phyloP scores from a whole-genome alignment of 768 basidiomycete genomes.

The Kwoniella dendrophila region DNA sequence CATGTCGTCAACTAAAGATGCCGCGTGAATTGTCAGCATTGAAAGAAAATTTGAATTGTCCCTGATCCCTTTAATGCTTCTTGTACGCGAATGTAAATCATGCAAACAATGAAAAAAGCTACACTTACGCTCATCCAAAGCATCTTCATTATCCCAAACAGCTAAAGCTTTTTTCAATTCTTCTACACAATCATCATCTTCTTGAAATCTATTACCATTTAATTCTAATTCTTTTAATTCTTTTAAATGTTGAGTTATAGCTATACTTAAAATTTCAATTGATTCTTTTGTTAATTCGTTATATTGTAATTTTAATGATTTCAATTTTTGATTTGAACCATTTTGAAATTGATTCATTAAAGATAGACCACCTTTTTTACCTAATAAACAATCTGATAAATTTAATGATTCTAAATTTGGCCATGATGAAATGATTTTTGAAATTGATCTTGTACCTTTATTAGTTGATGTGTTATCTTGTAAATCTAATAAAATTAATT shows the following conservation, averaged over 20 bases:
- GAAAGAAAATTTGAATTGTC: too few species aligned
- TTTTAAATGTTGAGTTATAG: constrained; percentile 65
- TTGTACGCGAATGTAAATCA: background rate
- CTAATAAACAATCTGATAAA: constrained; percentile 87
- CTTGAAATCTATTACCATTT: constrained; percentile 69
- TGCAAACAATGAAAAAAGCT: background rate
- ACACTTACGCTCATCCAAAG: constrained; percentile 66
- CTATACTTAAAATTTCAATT: constrained; percentile 68
- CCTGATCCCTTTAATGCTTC: too few species aligned
- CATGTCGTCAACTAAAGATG: constrained; percentile 63
- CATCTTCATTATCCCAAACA: constrained; percentile 68
- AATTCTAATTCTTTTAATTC: constrained; percentile 73
- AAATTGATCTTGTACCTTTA: constrained; percentile 62
- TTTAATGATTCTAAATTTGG: constrained; percentile 74
- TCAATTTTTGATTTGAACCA: constrained; percentile 74
- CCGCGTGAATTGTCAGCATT: background rate
- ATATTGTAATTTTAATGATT: constrained; percentile 81
- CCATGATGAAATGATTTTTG: constrained; percentile 70
- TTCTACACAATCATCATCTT: constrained; percentile 60
- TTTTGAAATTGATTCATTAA: constrained; percentile 65
- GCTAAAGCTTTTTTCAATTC: constrained; percentile 58
- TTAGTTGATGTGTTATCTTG: constrained; percentile 69
- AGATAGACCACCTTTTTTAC: constrained; percentile 73
- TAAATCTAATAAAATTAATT: constrained; percentile 77
- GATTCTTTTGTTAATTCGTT: constrained; percentile 79